phyloP scores from a whole-genome alignment of 352 stramenopile species.

The Phytophthora cryptogea region DNA sequence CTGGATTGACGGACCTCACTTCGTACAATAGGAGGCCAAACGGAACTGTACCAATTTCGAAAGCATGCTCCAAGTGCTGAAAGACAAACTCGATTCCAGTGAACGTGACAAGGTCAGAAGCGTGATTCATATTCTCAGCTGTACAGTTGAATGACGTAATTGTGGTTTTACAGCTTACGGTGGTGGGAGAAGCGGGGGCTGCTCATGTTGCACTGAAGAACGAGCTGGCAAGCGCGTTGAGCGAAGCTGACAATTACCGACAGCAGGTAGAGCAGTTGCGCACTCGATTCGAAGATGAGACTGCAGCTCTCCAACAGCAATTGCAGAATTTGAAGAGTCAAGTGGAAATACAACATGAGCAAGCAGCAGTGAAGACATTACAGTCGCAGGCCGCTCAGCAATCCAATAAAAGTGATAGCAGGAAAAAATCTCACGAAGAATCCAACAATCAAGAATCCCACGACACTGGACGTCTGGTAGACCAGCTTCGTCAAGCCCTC shows the following conservation, averaged over 20 bases:
- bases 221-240: slow-evolving; percentile 13
- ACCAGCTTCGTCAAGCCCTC: slow-evolving; percentile 42
- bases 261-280: slow-evolving; percentile 21
- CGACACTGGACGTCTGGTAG: slow-evolving; percentile 48
- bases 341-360: slow-evolving; percentile 15
- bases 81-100: slow-evolving; percentile 12
- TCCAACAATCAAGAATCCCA: slow-evolving; percentile 51
- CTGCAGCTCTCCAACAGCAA: slow-evolving; percentile 33
- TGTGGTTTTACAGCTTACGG: slow-evolving; percentile 25
- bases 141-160: neutral
- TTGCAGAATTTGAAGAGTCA: slow-evolving; percentile 36
- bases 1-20: neutral
- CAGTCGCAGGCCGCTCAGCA: slow-evolving; percentile 15
- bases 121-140: neutral
- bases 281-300: slow-evolving; percentile 16
- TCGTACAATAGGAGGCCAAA: slow-evolving; percentile 14
- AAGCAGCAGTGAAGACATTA: neutral
- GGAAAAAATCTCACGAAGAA: slow-evolving; percentile 7
- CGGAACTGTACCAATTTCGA: slow-evolving; percentile 20
- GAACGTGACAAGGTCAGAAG: slow-evolving; percentile 28
- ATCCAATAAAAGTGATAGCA: slow-evolving; percentile 4
- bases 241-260: slow-evolving; percentile 19
- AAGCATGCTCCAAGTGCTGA: slow-evolving; percentile 19
- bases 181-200: slow-evolving; percentile 33
- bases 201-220: slow-evolving; percentile 37